A percentile compares a stretch with the other conserved stretches of the same genome.
Evolutionary conservation across 345 rosid species (phyloP).

Genomic region (Populus pruinosa): DNA sequence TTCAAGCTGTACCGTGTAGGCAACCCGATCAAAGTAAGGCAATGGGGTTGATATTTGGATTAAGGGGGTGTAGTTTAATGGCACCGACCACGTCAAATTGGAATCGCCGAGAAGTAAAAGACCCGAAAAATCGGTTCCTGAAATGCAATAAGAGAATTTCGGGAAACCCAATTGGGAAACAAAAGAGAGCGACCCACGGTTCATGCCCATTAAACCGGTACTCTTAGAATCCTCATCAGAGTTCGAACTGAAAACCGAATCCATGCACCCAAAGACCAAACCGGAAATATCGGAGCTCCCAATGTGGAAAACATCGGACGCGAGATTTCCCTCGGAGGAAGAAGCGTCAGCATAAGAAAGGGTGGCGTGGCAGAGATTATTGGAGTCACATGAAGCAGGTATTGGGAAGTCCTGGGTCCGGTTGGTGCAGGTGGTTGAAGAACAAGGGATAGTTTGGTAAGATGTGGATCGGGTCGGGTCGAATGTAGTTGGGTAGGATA

Average conservation of each 20-base stretch:
- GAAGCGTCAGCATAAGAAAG: conserved; percentile 84
- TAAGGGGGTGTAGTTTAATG: conserved; percentile 76
- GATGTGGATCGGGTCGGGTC: conserved; percentile 65
- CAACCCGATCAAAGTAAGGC: conserved; percentile 83
- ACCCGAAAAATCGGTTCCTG: conserved; percentile 65
- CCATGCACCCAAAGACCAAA: conserved; percentile 86
- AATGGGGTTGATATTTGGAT: conserved; percentile 57
- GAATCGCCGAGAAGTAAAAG: conserved; percentile 78
- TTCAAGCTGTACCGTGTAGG: conserved; percentile 83
- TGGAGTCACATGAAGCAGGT: conserved; percentile 79
- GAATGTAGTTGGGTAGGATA: conserved; percentile 34
- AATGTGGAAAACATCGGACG: conserved; percentile 54
- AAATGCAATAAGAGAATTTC: conserved; percentile 86
- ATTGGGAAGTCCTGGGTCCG: conserved; percentile 69
- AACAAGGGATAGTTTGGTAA: conserved; percentile 59
- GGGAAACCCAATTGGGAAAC: conserved; percentile 77
- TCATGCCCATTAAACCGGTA: conserved; percentile 89
- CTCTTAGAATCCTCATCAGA: conserved; percentile 60
- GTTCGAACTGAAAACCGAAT: conserved; percentile 59
- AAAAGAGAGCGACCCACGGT: conserved; percentile 80
- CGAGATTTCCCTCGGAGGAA: conserved; percentile 83
- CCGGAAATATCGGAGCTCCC: conserved; percentile 47
- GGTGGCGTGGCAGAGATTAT: conserved; percentile 68
- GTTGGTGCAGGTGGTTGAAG: conserved; percentile 63
- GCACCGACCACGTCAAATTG: conserved; percentile 49